Base-by-base conservation (phyloP, 1,139 yeast species). In the Blastobotrys petasosporus region DNA sequence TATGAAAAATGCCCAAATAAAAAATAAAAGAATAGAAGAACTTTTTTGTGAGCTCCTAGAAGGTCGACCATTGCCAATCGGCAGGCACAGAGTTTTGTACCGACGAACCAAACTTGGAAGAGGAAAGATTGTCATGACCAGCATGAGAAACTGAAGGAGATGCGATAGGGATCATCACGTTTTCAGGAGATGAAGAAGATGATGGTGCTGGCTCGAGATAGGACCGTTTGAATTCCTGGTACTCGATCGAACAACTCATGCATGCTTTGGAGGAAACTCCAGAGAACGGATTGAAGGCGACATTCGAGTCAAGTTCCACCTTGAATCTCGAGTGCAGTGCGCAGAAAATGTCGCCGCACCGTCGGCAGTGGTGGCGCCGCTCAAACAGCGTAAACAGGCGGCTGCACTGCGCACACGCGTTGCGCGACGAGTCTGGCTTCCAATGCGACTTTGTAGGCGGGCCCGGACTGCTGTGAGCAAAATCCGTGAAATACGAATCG, bases 271-370 rank as follows among this genome's bases (percentile, higher is more conserved):
- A 79, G 20, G 87, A 70, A 2, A 79, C 74, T 11, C 92, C 92
- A 30, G 34, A 38, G 48, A 82, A 70, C 10, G 86, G 82, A 41
- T 88, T 92, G 51, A 87, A 77, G 44, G 46, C 86, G 77, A 67
- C 85, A 79, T 60, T 81, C 76, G 25, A 94, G 59, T 87, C 90
- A 51, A 90, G 74, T 58, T 71, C 69, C 31, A 77, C 59, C 44
- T 68, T 60, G 57, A 70, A 73, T 15, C 67, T 58, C 28, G 77
- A 64, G 58, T 77, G 79, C 48, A 80, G 83, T 44, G 82, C 81
- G 66, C 97, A 90, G 61, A 83, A 90, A 11, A 90, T 77, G 29
- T 87, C 94, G 15, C 97, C 97, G 68, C 97, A 90, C 60, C 85
- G 82, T 44, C 97, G 76, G 62, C 97, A 90, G 66, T 90, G 97